phyloP scores from a whole-genome alignment of 768 basidiomycete species.

The Inosperma sp. region DNA sequence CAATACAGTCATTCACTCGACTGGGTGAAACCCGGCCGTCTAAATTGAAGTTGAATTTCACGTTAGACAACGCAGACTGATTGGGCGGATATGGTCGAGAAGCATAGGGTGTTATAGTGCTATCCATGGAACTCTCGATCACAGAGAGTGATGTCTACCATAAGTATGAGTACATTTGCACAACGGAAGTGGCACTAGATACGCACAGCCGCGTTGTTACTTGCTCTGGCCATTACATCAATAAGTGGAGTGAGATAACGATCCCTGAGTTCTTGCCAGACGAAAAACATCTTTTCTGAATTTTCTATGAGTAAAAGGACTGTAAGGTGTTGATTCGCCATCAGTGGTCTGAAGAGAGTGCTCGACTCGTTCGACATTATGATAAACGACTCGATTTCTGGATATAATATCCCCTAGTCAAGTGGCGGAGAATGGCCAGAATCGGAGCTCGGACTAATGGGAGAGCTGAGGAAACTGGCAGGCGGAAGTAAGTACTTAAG shows the following conservation, averaged over 20 bases:
- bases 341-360: conserved; percentile 20
- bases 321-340: conserved; percentile 32
- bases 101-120: conserved; percentile 12
- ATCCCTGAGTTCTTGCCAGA: conserved; percentile 49
- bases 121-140: conserved; percentile 38
- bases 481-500: conserved; percentile 9
- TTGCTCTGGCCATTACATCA: conserved; percentile 36
- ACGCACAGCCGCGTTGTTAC: conserved; percentile 40
- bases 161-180: conserved; percentile 1
- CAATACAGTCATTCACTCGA: conserved; percentile 41
- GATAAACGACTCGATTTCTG: neutral
- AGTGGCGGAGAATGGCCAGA: conserved; percentile 10
- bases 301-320: conserved; percentile 55
- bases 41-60: conserved; percentile 40
- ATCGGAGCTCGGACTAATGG: conserved; percentile 13
- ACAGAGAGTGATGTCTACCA: conserved; percentile 40
- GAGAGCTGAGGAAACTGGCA: conserved; percentile 10
- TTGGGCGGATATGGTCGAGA: conserved; percentile 41
- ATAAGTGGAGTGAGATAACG: conserved; percentile 42
- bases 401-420: neutral
- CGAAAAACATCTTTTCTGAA: conserved; percentile 39
- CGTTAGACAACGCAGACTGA: conserved; percentile 33
- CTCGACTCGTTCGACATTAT: conserved; percentile 10
- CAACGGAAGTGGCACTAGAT: conserved; percentile 1
- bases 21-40: conserved; percentile 43